Evolutionary conservation across 2,329 filamentous ascomycete genomes (phyloP).

Genomic region (Ilyonectria destructans): DNA sequence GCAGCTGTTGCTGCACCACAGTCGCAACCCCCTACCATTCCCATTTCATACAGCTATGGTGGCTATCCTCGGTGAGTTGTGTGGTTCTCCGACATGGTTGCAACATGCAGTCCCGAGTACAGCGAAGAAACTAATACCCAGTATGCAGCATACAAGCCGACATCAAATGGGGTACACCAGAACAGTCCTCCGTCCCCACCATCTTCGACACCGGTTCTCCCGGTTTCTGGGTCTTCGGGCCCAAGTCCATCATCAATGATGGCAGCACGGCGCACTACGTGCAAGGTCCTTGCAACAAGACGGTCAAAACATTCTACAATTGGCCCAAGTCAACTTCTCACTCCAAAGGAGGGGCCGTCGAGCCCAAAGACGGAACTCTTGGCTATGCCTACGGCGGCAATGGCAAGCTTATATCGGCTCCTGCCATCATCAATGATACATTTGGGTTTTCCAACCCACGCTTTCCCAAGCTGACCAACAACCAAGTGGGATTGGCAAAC

Average conservation of each 20-base stretch:
- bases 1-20: constrained; percentile 8
- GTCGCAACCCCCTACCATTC: constrained; percentile 18
- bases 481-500: constrained; percentile 8
- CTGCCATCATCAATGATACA: constrained; percentile 2
- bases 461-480: constrained; percentile 7
- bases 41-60: constrained; percentile 16
- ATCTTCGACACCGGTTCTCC: constrained; percentile 24
- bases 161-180: constrained; percentile 27
- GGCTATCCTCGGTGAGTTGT: constrained; percentile 22
- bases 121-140: constrained; percentile 4
- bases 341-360: constrained; percentile 11
- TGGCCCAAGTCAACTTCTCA: constrained; percentile 25
- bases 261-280: constrained; percentile 9
- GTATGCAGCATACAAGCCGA: constrained; percentile 18
- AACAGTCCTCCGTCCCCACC: constrained; percentile 17
- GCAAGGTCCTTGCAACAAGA: constrained; percentile 27
- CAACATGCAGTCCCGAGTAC: no score
- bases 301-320: constrained; percentile 20
- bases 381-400: constrained; percentile 22
- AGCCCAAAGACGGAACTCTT: constrained; percentile 15
- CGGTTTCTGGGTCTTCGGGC: constrained; percentile 25
- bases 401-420: constrained; percentile 21
- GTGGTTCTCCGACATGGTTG: neutral
- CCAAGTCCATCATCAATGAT: constrained; percentile 22
- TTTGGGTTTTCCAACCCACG: neutral